phyloP scores from a whole-genome alignment of 192 early-diverging fungal species.

The Obelidium mucronatum region DNA sequence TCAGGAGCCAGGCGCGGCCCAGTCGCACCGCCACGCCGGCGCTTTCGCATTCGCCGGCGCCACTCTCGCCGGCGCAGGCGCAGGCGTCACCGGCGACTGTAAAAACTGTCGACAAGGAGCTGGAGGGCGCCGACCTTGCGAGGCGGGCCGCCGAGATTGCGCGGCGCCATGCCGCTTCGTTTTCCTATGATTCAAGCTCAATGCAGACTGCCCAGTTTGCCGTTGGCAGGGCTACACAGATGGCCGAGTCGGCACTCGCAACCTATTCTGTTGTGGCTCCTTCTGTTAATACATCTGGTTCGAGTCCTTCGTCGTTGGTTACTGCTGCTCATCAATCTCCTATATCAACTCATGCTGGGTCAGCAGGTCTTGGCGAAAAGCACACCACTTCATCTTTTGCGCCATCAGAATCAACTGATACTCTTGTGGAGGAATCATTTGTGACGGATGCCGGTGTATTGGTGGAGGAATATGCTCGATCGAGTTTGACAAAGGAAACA shows the following conservation, averaged over 20 bases:
- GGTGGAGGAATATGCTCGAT: no score
- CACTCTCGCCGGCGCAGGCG: neutral
- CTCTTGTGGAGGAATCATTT: no score
- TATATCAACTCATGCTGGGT: no score
- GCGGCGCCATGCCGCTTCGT: slow-evolving; percentile 16
- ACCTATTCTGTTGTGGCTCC: neutral
- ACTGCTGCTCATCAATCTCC: no score
- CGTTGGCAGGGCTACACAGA: neutral
- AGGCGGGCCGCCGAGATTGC: slow-evolving; percentile 1
- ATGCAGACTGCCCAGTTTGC: neutral
- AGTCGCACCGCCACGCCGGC: neutral
- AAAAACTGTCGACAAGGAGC: neutral
- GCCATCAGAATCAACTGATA: no score
- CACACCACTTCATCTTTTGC: no score
- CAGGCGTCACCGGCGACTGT: neutral
- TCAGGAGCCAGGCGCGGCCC: neutral
- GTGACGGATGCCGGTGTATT: no score
- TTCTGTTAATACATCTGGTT: neutral
- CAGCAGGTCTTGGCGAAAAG: no score
- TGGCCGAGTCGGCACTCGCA: slow-evolving; percentile 6
- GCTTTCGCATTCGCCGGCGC: neutral
- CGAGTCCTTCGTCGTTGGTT: neutral
- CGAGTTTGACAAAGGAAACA: no score
- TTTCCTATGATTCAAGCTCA: neutral
- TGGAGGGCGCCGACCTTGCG: neutral